Evolutionary conservation across 177 flowering plant species (phyloP).

Genomic region (Telopea speciosissima): DNA sequence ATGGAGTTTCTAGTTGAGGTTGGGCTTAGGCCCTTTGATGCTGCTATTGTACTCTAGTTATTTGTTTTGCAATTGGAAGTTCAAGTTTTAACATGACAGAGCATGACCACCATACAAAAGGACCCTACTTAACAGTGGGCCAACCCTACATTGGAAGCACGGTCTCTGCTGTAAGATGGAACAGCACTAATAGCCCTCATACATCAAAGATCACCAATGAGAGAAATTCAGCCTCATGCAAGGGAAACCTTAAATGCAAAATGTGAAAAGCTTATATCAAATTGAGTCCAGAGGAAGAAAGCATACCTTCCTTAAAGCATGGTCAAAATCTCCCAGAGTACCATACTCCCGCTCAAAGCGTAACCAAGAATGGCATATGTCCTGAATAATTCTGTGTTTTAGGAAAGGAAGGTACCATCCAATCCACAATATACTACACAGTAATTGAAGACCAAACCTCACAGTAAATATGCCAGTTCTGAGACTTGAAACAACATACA

Average conservation of each 20-base stretch:
- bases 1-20: too few species aligned
- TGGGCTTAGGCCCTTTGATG: too few species aligned
- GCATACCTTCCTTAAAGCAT: slow-evolving; percentile 68
- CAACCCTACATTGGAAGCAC: too few species aligned
- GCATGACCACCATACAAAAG: too few species aligned
- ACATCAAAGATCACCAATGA: too few species aligned
- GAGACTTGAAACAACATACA: slow-evolving; percentile 2
- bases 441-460: slow-evolving; percentile 10
- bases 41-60: too few species aligned
- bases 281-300: neutral
- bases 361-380: slow-evolving; percentile 86
- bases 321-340: slow-evolving; percentile 68
- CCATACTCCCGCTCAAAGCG: slow-evolving; percentile 93
- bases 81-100: too few species aligned
- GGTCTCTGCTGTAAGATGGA: too few species aligned
- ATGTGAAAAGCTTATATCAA: neutral
- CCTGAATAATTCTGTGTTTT: slow-evolving; percentile 83
- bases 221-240: too few species aligned
- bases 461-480: neutral
- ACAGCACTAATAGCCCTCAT: too few species aligned
- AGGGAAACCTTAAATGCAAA: neutral
- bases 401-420: slow-evolving; percentile 57
- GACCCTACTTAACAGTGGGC: too few species aligned
- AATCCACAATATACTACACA: slow-evolving; percentile 30
- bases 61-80: too few species aligned